Percentiles rank a stretch among this genome's conserved stretches.
phyloP scores from a whole-genome alignment of 768 basidiomycete genomes.

The Vararia minispora region DNA sequence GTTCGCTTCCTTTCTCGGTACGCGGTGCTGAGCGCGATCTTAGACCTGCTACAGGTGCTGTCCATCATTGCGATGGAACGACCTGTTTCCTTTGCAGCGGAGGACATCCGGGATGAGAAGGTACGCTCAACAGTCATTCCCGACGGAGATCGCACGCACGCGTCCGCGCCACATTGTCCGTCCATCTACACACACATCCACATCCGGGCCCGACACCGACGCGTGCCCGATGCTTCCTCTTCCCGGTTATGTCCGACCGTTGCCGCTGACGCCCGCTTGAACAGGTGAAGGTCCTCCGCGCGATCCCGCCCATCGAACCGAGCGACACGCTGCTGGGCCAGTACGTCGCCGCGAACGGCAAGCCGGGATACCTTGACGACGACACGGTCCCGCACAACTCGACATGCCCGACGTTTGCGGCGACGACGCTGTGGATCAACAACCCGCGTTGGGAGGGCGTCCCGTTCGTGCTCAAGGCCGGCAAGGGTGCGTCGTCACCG shows the following conservation, averaged over 20 bases:
- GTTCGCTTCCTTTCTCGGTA: neutral
- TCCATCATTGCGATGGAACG: conserved; percentile 96
- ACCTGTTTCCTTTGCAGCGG: conserved; percentile 92
- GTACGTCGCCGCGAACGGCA: conserved; percentile 79
- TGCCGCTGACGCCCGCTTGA: conserved; percentile 13
- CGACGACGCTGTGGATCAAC: conserved; percentile 82
- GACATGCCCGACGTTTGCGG: conserved; percentile 90
- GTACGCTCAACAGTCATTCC: conserved; percentile 26
- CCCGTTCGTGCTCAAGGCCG: conserved; percentile 96
- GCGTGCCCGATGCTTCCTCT: too few relatives aligned
- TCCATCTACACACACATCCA: too few relatives aligned
- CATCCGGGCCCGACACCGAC: too few relatives aligned
- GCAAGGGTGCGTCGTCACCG: conserved; percentile 60
- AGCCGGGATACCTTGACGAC: conserved; percentile 99
- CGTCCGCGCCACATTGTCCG: too few relatives aligned
- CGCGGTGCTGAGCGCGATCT: neutral
- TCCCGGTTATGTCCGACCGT: conserved; percentile 6
- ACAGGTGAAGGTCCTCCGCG: conserved; percentile 92
- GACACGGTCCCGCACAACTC: conserved; percentile 89
- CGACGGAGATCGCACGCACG: neutral
- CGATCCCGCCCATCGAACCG: conserved; percentile 71
- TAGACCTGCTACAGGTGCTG: conserved; percentile 91
- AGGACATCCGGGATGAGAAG: conserved; percentile 99
- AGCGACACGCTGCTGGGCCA: conserved; percentile 87
- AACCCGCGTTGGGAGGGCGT: conserved; percentile 98